phyloP scores from a whole-genome alignment of 2,329 filamentous ascomycete species.

The Fusarium sp. region DNA sequence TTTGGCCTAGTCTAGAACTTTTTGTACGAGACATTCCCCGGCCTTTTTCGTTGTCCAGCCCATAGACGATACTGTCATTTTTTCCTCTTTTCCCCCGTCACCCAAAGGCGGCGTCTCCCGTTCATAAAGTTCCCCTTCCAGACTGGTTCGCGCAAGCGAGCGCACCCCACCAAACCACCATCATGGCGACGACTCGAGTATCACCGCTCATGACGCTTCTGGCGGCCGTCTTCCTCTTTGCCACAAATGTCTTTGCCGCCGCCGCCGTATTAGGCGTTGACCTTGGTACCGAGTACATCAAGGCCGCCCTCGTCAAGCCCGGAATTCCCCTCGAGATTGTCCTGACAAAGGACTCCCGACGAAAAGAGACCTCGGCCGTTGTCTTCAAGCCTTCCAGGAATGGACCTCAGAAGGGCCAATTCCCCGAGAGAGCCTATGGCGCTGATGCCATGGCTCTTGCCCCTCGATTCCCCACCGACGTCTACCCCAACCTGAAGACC shows the following conservation, averaged over 20 bases:
- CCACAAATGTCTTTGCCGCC: slow-evolving; percentile 66
- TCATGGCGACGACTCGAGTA: slow-evolving; percentile 54
- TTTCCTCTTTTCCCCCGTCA: slow-evolving; percentile 21
- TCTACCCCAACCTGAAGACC: slow-evolving; percentile 94
- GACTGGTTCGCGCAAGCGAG: slow-evolving; percentile 42
- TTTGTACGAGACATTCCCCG: slow-evolving; percentile 32
- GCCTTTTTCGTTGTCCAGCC: slow-evolving; percentile 29
- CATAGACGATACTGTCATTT: slow-evolving; percentile 40
- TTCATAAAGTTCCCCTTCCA: slow-evolving; percentile 21
- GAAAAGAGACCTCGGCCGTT: slow-evolving; percentile 93
- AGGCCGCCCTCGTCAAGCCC: slow-evolving; percentile 95
- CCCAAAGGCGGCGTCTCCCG: slow-evolving; percentile 27
- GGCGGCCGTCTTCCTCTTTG: slow-evolving; percentile 56
- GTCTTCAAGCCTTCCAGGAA: slow-evolving; percentile 90
- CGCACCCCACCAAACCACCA: slow-evolving; percentile 47
- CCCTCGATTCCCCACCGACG: slow-evolving; percentile 90
- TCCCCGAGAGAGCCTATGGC: slow-evolving; percentile 92
- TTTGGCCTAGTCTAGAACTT: slow-evolving; percentile 29
- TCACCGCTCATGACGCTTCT: slow-evolving; percentile 59
- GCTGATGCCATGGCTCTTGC: slow-evolving; percentile 91
- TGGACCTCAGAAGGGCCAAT: slow-evolving; percentile 74
- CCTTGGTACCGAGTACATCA: slow-evolving; percentile 96
- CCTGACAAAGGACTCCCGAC: slow-evolving; percentile 96
- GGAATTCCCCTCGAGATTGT: slow-evolving; percentile 98
- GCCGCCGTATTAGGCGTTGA: slow-evolving; percentile 92